These are phyloP conservation scores for Aspergillus brunneoviolaceus DNA, from an alignment of 2,329 filamentous ascomycete genomes.

Conservation along the genomic window DNA sequence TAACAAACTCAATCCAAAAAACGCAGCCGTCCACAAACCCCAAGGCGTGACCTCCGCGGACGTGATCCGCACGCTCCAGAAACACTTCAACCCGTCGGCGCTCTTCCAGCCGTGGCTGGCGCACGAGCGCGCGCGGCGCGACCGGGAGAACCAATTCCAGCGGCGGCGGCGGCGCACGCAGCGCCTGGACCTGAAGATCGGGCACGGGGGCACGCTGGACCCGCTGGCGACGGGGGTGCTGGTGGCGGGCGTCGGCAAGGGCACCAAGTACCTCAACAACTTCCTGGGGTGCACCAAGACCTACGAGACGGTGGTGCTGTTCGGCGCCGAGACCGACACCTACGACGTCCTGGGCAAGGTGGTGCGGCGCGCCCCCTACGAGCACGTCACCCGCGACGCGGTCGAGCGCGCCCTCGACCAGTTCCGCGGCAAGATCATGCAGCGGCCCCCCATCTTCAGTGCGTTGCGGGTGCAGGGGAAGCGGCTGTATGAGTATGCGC, in stretches of 20 bases:
- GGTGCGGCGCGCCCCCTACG: constrained; percentile 70
- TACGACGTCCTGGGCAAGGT: constrained; percentile 88
- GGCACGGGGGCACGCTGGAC: constrained; percentile 93
- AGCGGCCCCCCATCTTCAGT: constrained; percentile 89
- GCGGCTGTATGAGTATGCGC: constrained; percentile 91
- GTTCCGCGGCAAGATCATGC: constrained; percentile 81
- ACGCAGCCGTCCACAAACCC: constrained; percentile 86
- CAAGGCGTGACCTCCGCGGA: constrained; percentile 83
- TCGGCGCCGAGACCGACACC: constrained; percentile 88
- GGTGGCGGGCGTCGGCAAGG: constrained; percentile 81
- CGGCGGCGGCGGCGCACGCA: constrained; percentile 62
- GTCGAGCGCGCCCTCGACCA: constrained; percentile 73
- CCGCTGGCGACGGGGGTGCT: constrained; percentile 91
- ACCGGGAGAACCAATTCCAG: constrained; percentile 59
- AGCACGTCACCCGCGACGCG: constrained; percentile 74
- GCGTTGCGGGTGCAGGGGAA: constrained; percentile 92
- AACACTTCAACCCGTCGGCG: constrained; percentile 75
- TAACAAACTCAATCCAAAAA: too few relatives aligned
- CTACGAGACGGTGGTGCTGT: constrained; percentile 86
- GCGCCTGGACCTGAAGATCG: constrained; percentile 78
- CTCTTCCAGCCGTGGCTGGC: constrained; percentile 78
- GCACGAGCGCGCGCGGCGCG: constrained; percentile 57
- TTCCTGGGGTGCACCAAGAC: constrained; percentile 90
- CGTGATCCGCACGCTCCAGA: constrained; percentile 83
- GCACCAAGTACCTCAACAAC: constrained; percentile 75